A percentile compares a stretch with the other conserved stretches of the same genome.
Evolutionary conservation across 306 rosid species (phyloP).

Genomic region (Ormosia semicastrata): DNA sequence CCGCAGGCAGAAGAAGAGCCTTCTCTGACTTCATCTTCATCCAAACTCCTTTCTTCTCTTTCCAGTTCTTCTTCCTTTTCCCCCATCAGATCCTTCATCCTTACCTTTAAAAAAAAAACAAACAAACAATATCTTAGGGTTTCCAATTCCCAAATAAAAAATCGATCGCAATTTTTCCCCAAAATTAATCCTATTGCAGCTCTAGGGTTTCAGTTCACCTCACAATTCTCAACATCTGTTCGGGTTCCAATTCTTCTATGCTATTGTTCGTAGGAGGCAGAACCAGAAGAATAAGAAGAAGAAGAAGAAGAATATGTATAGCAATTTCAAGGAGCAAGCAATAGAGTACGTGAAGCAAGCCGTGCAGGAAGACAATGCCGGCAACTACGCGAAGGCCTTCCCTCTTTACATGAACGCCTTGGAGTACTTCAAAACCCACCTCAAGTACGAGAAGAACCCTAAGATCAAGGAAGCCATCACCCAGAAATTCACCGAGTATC

Average conservation of each 20-base stretch:
- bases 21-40: conserved; percentile 12
- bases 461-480: conserved; percentile 94
- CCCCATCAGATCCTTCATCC: neutral
- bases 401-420: conserved; percentile 93
- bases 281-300: neutral
- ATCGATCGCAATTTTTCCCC: neutral
- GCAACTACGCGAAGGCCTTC: conserved; percentile 88
- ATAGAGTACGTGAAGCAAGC: conserved; percentile 98
- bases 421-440: conserved; percentile 90
- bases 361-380: conserved; percentile 83
- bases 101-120: no score
- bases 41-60: neutral
- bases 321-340: conserved; percentile 98
- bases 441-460: conserved; percentile 97
- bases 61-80: neutral
- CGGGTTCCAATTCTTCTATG: conserved; percentile 10
- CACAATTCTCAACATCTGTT: neutral
- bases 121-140: neutral
- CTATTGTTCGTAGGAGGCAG: neutral
- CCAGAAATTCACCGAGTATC: conserved; percentile 92
- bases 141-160: conserved; percentile 34
- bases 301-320: conserved; percentile 55
- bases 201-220: conserved; percentile 38
- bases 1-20: neutral
- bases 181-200: conserved; percentile 7